These are phyloP conservation scores for Basidioascus undulatus DNA, from an alignment of 768 basidiomycete species.

Conservation along the genomic window DNA sequence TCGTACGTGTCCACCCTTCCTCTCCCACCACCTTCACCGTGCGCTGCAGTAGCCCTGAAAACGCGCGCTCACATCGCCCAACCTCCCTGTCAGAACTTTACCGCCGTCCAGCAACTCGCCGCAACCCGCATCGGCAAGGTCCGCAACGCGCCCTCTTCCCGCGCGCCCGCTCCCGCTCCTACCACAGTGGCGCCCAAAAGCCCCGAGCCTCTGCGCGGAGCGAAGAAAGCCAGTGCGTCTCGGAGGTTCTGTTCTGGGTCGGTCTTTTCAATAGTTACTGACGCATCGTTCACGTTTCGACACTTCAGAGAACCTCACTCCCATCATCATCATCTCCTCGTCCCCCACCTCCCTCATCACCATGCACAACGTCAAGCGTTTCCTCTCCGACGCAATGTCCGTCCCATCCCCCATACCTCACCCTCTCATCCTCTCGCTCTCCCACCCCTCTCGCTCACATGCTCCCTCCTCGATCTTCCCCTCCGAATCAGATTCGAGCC, in stretches of 20 bases:
- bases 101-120: slow-evolving; percentile 37
- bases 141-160: slow-evolving; percentile 27
- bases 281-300: background rate
- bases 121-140: slow-evolving; percentile 56
- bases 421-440: background rate
- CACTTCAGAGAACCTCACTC: slow-evolving; percentile 44
- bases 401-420: slow-evolving; percentile 15
- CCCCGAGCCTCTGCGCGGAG: background rate
- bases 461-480: no score
- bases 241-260: background rate
- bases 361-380: slow-evolving; percentile 89
- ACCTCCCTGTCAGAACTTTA: slow-evolving; percentile 41
- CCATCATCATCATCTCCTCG: slow-evolving; percentile 93
- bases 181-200: background rate
- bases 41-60: background rate
- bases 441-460: no score
- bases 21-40: background rate
- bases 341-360: slow-evolving; percentile 85
- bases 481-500: no score
- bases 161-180: background rate
- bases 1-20: slow-evolving; percentile 28
- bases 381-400: slow-evolving; percentile 69
- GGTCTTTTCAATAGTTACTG: slow-evolving; percentile 1
- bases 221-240: background rate
- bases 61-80: background rate